Conservation (phyloP, 2,329 filamentous ascomycete species). For the Ascochyta fabae region DNA sequence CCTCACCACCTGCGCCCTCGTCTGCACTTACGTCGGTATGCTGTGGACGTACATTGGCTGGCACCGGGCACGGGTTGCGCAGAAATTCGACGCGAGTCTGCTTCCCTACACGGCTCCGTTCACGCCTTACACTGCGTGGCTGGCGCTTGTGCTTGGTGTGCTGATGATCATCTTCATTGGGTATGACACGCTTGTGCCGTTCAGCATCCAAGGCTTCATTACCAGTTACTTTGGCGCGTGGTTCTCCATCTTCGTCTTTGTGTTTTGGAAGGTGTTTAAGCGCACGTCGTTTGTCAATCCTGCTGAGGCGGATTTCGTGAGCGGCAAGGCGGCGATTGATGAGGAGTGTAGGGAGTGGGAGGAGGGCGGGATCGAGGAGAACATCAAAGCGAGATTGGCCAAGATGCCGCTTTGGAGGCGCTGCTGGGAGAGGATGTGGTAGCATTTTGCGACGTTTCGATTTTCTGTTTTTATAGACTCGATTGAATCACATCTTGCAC, state of each 20-base stretch:
- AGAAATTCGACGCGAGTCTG: constrained; percentile 4
- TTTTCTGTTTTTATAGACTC: no score
- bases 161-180: constrained; percentile 50
- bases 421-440: constrained; percentile 20
- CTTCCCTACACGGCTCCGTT: constrained; percentile 15
- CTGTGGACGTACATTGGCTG: constrained; percentile 19
- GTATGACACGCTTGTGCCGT: constrained; percentile 59
- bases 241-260: constrained; percentile 49
- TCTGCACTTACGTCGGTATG: constrained; percentile 18
- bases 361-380: constrained; percentile 15
- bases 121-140: constrained; percentile 11
- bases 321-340: constrained; percentile 52
- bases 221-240: constrained; percentile 54
- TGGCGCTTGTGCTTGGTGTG: constrained; percentile 9
- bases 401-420: constrained; percentile 15
- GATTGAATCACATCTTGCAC: no score
- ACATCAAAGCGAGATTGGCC: constrained; percentile 6
- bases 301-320: constrained; percentile 49
- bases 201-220: constrained; percentile 51
- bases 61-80: constrained; percentile 14
- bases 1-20: constrained; percentile 55
- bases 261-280: constrained; percentile 69
- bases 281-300: constrained; percentile 58
- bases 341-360: constrained; percentile 44
- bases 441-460: neutral